These are phyloP conservation scores for Colletotrichum noveboracense DNA, from an alignment of 2,329 filamentous ascomycete species.

Conservation along the genomic window DNA sequence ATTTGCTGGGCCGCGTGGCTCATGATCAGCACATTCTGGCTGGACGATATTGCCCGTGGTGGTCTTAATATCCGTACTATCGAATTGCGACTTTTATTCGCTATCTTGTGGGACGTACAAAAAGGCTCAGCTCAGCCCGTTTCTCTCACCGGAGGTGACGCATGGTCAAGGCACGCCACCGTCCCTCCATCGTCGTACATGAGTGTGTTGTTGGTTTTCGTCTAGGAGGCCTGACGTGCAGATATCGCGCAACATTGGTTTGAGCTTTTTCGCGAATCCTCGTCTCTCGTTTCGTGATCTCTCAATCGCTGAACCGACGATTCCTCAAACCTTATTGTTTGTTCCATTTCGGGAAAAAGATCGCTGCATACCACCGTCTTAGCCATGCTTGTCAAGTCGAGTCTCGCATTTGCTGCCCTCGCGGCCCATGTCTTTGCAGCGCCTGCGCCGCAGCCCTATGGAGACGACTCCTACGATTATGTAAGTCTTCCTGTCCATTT, in stretches of 20 bases:
- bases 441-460: neutral
- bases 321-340: neutral
- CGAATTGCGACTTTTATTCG: neutral
- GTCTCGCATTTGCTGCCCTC: constrained; percentile 4
- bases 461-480: constrained; percentile 16
- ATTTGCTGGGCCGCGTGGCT: neutral
- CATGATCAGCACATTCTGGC: neutral
- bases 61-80: neutral
- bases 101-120: constrained; percentile 7
- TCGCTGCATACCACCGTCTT: neutral
- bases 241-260: neutral
- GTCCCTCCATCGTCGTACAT: neutral
- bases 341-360: neutral
- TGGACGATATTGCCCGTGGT: neutral
- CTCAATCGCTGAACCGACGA: neutral
- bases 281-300: neutral
- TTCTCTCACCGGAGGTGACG: neutral
- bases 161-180: neutral
- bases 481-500: constrained; percentile 1
- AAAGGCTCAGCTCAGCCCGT: neutral
- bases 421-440: constrained; percentile 2
- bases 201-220: neutral
- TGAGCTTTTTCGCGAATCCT: neutral
- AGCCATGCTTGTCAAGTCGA: constrained; percentile 19
- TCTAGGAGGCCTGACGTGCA: constrained; percentile 4